Evolutionary conservation across 2,329 filamentous ascomycete species (phyloP).

Genomic region (Fusarium austroafricanum): DNA sequence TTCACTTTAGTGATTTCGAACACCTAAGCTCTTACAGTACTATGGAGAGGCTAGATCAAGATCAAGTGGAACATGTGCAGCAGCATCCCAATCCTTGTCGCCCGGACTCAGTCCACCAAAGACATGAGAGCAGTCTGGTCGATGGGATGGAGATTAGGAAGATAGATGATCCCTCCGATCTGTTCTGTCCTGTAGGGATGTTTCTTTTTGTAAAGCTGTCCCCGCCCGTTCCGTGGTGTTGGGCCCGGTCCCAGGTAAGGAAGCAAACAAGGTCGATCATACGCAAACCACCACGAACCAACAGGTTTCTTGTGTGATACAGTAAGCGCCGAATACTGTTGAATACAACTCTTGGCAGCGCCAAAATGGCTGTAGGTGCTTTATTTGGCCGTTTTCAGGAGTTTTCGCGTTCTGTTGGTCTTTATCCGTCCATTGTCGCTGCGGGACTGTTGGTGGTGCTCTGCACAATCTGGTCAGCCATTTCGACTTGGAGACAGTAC

Average conservation of each 20-base stretch:
- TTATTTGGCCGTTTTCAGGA: background rate
- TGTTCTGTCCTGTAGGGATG: background rate
- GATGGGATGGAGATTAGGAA: background rate
- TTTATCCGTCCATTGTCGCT: conserved; percentile 21
- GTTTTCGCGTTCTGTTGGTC: background rate
- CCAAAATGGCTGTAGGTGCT: conserved; percentile 13
- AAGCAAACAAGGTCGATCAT: too few relatives aligned
- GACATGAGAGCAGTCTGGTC: background rate
- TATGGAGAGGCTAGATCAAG: background rate
- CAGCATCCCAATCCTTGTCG: background rate
- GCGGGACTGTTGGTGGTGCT: conserved; percentile 7
- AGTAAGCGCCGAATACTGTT: background rate
- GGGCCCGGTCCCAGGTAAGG: background rate
- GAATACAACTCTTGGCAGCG: background rate
- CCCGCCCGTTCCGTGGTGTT: background rate
- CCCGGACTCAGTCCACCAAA: background rate
- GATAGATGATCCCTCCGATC: conserved; percentile 19
- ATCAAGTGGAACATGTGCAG: background rate
- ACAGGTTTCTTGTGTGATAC: background rate
- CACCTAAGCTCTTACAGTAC: background rate
- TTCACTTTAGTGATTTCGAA: background rate
- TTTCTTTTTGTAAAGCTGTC: background rate
- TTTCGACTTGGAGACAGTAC: conserved; percentile 47
- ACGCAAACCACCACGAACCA: background rate
- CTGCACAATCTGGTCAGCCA: conserved; percentile 24